Base-by-base conservation (phyloP, 2,329 filamentous ascomycete species). In the Phyllosticta paracitricarpa region DNA sequence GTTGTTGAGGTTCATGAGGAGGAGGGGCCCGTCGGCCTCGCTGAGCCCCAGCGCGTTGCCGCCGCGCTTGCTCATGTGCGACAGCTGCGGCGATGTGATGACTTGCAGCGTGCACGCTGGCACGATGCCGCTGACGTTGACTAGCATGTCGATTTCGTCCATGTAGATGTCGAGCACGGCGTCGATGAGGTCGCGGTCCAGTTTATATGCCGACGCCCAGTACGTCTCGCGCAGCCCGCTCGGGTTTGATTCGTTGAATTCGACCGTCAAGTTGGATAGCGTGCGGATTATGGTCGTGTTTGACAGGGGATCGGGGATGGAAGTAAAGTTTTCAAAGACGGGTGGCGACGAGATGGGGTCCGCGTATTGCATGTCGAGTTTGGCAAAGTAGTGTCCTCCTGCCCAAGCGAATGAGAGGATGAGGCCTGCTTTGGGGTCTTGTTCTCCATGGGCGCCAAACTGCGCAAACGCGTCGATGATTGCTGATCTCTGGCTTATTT, bases 201-300 rank as follows among this genome's bases (percentile, higher is more conserved):
- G 62, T 58, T 69, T 72, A 54, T 66, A 66, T 1, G 67, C 65
- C 54, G 64, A 68, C 2, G 68, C 68, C 68, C 69, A 71, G 60
- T 69, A 73, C 0, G 63, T 65, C 51, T 73, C 63, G 2, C 67
- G 65, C 19, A 66, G 59, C 8, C 72, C 72, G 52, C 68, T 66
- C 0, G 73, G 74, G 54, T 73, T 73, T 33, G 66, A 64, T 2
- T 61, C 64, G 33, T 71, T 71, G 19, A 76, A 68, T 58, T 75
- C 68, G n/a, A 68, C 62, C 2, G 73, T 73, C 28, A 62, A 40
- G 22, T 62, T 59, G 3, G 61, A 28, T 6, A 72, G 64, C 14
- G 63, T 69, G 10, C 60, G 63, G 26, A 70, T 35, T 2, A 55
- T 60, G 1, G 68, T 69, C 1, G 56, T 58, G 35, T 71, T 67